These are phyloP conservation scores for Dactylellina drechsleri DNA, from an alignment of 2,329 filamentous ascomycete species.

Conservation along the genomic window DNA sequence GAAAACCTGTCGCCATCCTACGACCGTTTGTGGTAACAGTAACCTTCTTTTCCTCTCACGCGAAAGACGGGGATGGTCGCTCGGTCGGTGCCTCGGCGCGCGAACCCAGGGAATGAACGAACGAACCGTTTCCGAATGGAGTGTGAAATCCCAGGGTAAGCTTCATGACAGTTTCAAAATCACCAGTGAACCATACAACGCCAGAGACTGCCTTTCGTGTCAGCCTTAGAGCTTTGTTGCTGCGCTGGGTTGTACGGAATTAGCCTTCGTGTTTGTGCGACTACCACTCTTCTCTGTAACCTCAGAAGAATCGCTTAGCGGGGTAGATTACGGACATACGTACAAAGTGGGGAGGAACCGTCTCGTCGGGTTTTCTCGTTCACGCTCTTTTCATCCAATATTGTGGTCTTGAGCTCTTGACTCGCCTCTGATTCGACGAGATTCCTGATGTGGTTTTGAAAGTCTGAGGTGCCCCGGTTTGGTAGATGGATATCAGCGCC, in stretches of 20 bases:
- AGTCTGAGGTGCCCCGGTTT: no score
- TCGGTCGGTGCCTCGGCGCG: conserved; percentile 1
- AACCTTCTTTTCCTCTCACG: background rate
- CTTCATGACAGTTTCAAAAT: conserved; percentile 49
- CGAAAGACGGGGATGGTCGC: background rate
- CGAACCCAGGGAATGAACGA: conserved; percentile 15
- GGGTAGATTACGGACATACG: background rate
- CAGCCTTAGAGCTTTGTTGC: conserved; percentile 34
- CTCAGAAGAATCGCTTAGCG: conserved; percentile 33
- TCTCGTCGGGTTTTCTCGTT: conserved; percentile 14
- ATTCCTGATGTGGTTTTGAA: no score
- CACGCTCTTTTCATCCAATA: background rate
- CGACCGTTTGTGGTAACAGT: conserved; percentile 8
- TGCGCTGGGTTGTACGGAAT: no score
- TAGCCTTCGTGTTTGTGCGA: background rate
- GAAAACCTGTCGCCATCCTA: background rate
- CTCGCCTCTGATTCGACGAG: conserved; percentile 25
- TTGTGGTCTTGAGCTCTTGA: conserved; percentile 6
- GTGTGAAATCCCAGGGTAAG: conserved; percentile 32
- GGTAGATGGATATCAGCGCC: no score
- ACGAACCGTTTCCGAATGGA: conserved; percentile 22
- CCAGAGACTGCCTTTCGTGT: conserved; percentile 48
- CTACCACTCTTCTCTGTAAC: conserved; percentile 49
- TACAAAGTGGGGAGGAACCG: conserved; percentile 17
- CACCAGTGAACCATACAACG: background rate